These are phyloP conservation scores for Haplographium delicatum DNA, from an alignment of 495 filamentous ascomycete species.

Conservation along the genomic window DNA sequence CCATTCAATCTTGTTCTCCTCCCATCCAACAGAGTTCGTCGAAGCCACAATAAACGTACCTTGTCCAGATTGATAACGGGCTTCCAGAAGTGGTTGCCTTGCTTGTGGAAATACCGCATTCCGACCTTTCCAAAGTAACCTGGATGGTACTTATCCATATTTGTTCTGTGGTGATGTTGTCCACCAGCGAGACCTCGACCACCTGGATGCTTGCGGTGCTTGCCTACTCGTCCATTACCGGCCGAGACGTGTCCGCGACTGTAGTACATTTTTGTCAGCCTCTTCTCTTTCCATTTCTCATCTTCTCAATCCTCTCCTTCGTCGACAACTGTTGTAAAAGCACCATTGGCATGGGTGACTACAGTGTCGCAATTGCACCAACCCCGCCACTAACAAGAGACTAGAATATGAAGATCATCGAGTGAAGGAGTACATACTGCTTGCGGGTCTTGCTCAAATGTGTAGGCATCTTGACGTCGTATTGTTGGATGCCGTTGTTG, in stretches of 20 bases:
- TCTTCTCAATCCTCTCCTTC: too few species aligned
- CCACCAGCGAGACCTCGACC: conserved; percentile 95
- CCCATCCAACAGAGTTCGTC: too few species aligned
- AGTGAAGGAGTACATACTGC: conserved; percentile 50
- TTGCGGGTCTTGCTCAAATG: conserved; percentile 78
- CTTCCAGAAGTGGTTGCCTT: conserved; percentile 87
- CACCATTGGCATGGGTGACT: too few species aligned
- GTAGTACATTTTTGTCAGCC: conserved; percentile 5
- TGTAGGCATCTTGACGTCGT: conserved; percentile 67
- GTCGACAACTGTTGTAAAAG: too few species aligned
- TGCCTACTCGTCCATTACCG: conserved; percentile 87
- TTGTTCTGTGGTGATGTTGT: conserved; percentile 92
- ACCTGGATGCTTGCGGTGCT: conserved; percentile 92
- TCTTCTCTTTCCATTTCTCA: neutral
- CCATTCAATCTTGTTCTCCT: conserved; percentile 1
- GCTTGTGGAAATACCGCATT: conserved; percentile 95
- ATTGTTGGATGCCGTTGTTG: conserved; percentile 16
- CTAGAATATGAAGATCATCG: neutral
- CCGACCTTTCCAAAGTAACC: conserved; percentile 98
- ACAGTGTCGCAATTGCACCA: too few species aligned
- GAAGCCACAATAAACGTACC: conserved; percentile 25
- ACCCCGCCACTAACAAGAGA: too few species aligned
- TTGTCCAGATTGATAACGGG: conserved; percentile 31
- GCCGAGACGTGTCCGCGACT: conserved; percentile 93
- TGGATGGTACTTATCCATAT: conserved; percentile 91